Conservation (phyloP, 176 grass and related monocot genomes). For the Carex myosuroides region DNA sequence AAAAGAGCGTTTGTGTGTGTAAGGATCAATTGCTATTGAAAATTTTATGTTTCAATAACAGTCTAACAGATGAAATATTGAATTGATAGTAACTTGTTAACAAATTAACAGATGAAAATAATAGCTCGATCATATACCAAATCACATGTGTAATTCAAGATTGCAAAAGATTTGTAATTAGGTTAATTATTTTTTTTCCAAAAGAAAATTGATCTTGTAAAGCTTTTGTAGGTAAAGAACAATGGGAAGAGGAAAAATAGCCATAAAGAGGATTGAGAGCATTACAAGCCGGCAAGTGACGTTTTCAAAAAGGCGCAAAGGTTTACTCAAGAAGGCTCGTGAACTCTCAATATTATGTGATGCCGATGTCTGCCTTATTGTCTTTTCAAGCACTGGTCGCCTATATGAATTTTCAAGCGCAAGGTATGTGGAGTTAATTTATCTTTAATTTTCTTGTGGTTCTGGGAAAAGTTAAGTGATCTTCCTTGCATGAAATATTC, state of each 20-base stretch:
- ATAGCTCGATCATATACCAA: neutral
- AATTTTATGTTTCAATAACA: neutral
- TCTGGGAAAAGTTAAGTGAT: neutral
- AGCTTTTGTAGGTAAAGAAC: neutral
- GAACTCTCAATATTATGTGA: slow-evolving; percentile 22
- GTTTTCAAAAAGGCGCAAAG: slow-evolving; percentile 18
- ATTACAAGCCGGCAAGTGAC: slow-evolving; percentile 22
- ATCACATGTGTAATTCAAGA: neutral
- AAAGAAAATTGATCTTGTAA: neutral
- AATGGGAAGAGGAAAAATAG: slow-evolving; percentile 22
- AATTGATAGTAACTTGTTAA: too few species aligned
- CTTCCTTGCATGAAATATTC: neutral
- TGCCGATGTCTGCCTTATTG: slow-evolving; percentile 9
- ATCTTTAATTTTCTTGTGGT: neutral
- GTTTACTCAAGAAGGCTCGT: slow-evolving; percentile 17
- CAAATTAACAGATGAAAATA: neutral
- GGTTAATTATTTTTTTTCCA: neutral
- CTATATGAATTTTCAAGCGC: slow-evolving; percentile 12
- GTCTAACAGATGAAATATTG: neutral
- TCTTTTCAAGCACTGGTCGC: slow-evolving; percentile 17
- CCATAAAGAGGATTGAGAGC: slow-evolving; percentile 14
- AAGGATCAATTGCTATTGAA: neutral
- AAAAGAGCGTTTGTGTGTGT: neutral
- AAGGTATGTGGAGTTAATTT: neutral
- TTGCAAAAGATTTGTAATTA: neutral